Evolutionary conservation across 2,329 filamentous ascomycete species (phyloP).

Genomic region (Aspergillus awamori): DNA sequence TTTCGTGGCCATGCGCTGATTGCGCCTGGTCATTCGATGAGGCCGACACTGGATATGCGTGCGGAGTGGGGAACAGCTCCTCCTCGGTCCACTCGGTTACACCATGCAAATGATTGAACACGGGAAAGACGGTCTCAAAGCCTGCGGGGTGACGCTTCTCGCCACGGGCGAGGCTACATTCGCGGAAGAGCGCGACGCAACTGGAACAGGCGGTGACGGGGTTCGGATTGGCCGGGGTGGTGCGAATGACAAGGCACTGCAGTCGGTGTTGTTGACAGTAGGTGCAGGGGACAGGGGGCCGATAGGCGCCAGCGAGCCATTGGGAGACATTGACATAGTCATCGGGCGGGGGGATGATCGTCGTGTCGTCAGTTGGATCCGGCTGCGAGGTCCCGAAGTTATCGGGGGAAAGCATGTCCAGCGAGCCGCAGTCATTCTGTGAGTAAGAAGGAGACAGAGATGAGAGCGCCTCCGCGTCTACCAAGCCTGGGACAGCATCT

Average conservation of each 20-base stretch:
- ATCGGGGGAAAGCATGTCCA: background rate
- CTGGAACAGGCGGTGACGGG: slow-evolving; percentile 54
- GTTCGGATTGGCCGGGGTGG: slow-evolving; percentile 53
- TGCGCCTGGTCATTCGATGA: background rate
- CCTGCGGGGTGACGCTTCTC: slow-evolving; percentile 50
- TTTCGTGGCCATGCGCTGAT: background rate
- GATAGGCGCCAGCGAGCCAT: slow-evolving; percentile 46
- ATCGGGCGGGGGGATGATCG: background rate
- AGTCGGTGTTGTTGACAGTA: slow-evolving; percentile 51
- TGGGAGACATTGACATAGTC: slow-evolving; percentile 32
- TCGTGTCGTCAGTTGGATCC: background rate
- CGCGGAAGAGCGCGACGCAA: slow-evolving; percentile 54
- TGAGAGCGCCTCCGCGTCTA: background rate
- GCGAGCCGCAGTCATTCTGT: background rate
- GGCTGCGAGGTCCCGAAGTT: background rate
- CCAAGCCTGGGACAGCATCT: background rate
- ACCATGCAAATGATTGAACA: slow-evolving; percentile 55
- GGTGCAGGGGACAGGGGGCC: slow-evolving; percentile 48
- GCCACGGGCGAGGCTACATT: slow-evolving; percentile 53
- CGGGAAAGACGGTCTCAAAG: slow-evolving; percentile 53
- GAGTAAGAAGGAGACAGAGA: background rate
- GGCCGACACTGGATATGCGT: background rate
- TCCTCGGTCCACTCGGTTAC: slow-evolving; percentile 45
- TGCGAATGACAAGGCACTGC: slow-evolving; percentile 54
- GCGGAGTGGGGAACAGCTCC: background rate